Evolutionary conservation across 31 red algal species (phyloP).

Genomic region (Odonthalia washingtoniensis): DNA sequence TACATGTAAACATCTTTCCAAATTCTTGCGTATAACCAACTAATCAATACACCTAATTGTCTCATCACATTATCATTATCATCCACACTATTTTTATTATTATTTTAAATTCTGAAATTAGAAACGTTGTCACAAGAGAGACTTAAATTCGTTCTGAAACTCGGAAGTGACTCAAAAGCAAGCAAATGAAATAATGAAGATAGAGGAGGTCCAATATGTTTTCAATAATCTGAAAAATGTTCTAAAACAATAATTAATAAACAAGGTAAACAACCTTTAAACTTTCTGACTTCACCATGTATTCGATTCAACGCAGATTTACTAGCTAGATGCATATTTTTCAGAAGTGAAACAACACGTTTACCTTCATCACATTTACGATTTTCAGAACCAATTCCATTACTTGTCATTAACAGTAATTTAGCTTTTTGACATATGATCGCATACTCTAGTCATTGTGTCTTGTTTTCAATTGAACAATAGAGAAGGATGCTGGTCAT

Average conservation of each 20-base stretch:
- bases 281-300: constrained; percentile 45
- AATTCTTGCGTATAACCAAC: constrained; percentile 72
- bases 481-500: too few species aligned
- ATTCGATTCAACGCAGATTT: constrained; percentile 48
- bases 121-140: constrained; percentile 40
- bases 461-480: too few species aligned
- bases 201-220: constrained; percentile 21
- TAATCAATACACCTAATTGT: constrained; percentile 31
- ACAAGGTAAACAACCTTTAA: constrained; percentile 47
- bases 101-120: too few species aligned
- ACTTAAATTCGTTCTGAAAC: constrained; percentile 68
- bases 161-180: constrained; percentile 77
- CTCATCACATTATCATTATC: neutral
- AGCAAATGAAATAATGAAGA: too few species aligned
- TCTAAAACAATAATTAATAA: constrained; percentile 61
- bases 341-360: constrained; percentile 54
- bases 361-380: constrained; percentile 12
- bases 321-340: constrained; percentile 74
- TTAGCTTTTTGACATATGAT: too few species aligned
- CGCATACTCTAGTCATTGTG: too few species aligned
- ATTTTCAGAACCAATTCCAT: constrained; percentile 48
- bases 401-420: constrained; percentile 20
- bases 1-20: constrained; percentile 64
- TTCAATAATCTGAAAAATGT: constrained; percentile 35
- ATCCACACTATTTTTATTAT: too few species aligned